Evolutionary conservation across 2,329 filamentous ascomycete genomes (phyloP), one percentile per base, ranked within the genome.

Genomic region (Xylariaceae sp.): DNA sequence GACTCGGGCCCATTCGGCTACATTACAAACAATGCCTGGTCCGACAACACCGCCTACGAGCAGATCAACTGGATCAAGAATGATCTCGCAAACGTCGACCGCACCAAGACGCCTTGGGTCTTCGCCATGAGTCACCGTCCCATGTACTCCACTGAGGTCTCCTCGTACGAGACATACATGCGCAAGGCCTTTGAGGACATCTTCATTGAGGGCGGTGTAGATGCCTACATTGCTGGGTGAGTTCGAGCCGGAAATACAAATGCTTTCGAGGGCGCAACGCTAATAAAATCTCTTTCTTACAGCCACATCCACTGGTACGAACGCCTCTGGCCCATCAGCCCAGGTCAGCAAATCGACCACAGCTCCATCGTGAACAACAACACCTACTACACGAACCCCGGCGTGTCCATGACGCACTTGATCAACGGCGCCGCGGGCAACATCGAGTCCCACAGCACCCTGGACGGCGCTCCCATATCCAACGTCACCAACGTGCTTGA

Each of bases 231-330:
- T 16, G 10, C 33, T 7, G 33, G 25, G 25, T 29, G 14, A 29
- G 25, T 29, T 8, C 14, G 7, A 29, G 14, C 25, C 14, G 14
- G 7, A 29, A 29, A 29, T 14, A 29, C 7, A 14, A 7, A 29
- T 7, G 7, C 25, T 7, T 8, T 29, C 25, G 14, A 29, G n/a
- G n/a, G n/a, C n/a, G n/a, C n/a, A n/a, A n/a, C n/a, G n/a, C n/a
- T 29, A 8, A 8, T 14, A 29, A 29, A 29, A 29, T 29, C 8
- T 29, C 14, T 7, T 29, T 8, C 14, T 29, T 29, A 29, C 14
- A 29, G 33, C 7, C 33, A 36, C 33, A 36, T 36, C 16, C 33
- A 36, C 33, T 36, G 33, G 33, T 36, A 36, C 33, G 33, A 36
- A 16, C 33, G 33, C 7, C 10, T 16, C 12, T 36, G 7, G 7